These are phyloP conservation scores for Citrus trifoliata DNA, from an alignment of 345 rosid genomes.

Conservation along the genomic window DNA sequence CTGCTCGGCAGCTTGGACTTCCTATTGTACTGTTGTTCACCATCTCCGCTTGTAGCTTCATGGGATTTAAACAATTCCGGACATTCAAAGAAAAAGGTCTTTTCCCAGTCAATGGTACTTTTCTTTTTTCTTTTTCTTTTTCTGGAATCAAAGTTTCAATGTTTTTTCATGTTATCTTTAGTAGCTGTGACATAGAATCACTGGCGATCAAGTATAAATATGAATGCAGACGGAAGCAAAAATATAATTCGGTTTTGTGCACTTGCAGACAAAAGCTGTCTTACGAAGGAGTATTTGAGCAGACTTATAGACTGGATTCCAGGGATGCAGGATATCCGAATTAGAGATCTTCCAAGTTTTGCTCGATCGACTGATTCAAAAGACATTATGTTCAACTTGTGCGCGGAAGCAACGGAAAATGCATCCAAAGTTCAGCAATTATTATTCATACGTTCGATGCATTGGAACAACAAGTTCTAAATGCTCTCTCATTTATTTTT, in stretches of 20 bases:
- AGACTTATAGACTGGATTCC: background rate
- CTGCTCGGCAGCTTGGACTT: background rate
- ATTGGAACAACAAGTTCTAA: background rate
- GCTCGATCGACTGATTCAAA: background rate
- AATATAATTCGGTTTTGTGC: background rate
- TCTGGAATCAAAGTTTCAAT: too few species aligned
- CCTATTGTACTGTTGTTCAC: background rate
- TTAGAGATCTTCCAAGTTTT: background rate
- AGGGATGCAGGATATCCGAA: background rate
- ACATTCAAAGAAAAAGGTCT: background rate
- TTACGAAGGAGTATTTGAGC: background rate
- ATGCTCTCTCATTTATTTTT: background rate
- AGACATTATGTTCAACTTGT: background rate
- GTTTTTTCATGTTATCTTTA: too few species aligned
- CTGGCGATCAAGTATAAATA: background rate
- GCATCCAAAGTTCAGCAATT: background rate
- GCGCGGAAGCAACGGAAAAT: background rate
- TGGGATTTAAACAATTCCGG: background rate
- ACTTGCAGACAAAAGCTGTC: background rate
- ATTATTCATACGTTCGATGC: background rate
- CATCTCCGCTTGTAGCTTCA: background rate
- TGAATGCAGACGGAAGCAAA: background rate
- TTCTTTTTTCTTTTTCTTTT: too few species aligned
- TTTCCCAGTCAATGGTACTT: background rate
- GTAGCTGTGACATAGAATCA: background rate